A percentile compares a stretch with the other conserved stretches of the same genome.
Conservation (phyloP, 2,329 filamentous ascomycete genomes). For the Didymella lethalis region DNA sequence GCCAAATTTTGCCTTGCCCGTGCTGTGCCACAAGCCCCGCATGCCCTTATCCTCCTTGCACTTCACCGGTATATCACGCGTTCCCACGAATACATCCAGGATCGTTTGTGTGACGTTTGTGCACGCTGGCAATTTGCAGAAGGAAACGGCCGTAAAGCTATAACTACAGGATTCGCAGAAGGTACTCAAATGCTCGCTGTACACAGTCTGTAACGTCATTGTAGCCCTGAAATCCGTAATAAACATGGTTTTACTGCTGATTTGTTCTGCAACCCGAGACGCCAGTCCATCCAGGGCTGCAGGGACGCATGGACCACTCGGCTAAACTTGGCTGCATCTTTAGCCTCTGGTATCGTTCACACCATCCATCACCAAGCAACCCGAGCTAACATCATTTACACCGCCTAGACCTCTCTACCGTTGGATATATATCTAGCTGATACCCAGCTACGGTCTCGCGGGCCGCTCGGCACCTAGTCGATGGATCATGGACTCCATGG, state of each 20-base stretch:
- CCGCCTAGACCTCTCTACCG: conserved; percentile 32
- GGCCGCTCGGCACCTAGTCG: conserved; percentile 23
- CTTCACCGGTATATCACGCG: neutral
- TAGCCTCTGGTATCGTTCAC: conserved; percentile 4
- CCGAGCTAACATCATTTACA: conserved; percentile 6
- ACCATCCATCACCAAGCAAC: conserved; percentile 20
- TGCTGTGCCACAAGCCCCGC: conserved; percentile 3
- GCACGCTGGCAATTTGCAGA: neutral
- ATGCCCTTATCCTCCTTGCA: neutral
- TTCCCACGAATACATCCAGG: neutral
- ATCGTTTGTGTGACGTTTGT: neutral
- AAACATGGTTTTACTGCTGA: no score
- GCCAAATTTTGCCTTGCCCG: neutral
- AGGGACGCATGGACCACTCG: conserved; percentile 3
- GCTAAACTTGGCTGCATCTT: conserved; percentile 14
- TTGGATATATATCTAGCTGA: conserved; percentile 20
- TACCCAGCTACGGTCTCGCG: conserved; percentile 24
- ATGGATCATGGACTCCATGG: conserved; percentile 47
- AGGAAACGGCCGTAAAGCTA: no score
- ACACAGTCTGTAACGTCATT: no score
- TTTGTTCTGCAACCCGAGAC: no score
- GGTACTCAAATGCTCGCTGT: no score
- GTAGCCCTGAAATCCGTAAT: no score
- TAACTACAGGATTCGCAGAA: no score
- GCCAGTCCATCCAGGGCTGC: neutral